Base-by-base conservation (phyloP, 208 protist species). In the Trypanosoma cruzi region DNA sequence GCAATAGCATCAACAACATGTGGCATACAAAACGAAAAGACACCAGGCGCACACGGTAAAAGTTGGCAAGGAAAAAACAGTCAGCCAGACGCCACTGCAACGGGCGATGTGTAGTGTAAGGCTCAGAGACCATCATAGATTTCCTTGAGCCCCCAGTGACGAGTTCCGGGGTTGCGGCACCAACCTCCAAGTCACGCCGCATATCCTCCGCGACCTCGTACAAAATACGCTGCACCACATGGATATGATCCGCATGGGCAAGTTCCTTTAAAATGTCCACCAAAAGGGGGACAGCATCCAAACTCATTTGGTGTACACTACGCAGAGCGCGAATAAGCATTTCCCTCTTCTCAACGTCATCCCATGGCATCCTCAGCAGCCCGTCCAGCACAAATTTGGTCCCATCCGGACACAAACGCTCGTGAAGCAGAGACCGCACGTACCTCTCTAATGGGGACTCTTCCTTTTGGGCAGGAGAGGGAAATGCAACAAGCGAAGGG, bases 291-390 rank as follows among this genome's bases (percentile, higher is more conserved):
- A 77, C 29, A 13, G 28, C 28, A 24, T 77, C 71, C 64, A 58
- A 77, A 16, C 53, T 53, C 31, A 71, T 14, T 4, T 71, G 3
- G 22, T 70, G 64, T 22, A 63, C 55, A 3, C 46, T n/a, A 1
- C 71, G 62, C 52, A 77, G 44, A 6, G 37, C 52, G 0, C 46
- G 54, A 7, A 65, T 26, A 40, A 77, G 71, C 50, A 58, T 64
- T 2, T 64, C 31, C 13, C 55, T 2, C 31, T 20, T 50, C 2
- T n/a, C 28, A 60, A 36, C 31, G 16, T 70, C 28, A 18, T 48
- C n/a, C 64, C 62, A 71, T 26, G 71, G 71, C 71, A 77, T 71
- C n/a, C 49, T 52, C 4, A 77, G 29, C 26, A 77, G 34, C 40
- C 67, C 13, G 36, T 4, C 34, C 1, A 3, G 42, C 34, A 71